Evolutionary conservation across 23 red algal species (phyloP).

Genomic region (Gracilaria domingensis): DNA sequence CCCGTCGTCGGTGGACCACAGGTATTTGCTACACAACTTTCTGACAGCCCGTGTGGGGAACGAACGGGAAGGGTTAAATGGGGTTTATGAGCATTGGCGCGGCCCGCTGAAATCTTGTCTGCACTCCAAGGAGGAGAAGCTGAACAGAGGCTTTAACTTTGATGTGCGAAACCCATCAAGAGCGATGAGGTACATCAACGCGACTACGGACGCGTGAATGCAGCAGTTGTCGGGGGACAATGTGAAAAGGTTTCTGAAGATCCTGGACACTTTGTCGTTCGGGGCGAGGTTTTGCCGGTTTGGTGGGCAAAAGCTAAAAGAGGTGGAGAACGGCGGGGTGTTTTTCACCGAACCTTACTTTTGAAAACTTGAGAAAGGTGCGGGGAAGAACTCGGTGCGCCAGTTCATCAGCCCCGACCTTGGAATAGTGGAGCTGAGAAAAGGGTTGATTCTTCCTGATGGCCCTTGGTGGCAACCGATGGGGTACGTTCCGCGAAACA

Average conservation of each 20-base stretch:
- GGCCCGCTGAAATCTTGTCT: constrained; percentile 32
- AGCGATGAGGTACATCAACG: constrained; percentile 29
- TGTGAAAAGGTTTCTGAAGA: not conserved
- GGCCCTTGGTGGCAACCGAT: not conserved
- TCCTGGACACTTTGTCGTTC: not conserved
- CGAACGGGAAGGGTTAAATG: not conserved
- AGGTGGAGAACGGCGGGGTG: not conserved
- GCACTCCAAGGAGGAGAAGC: not conserved
- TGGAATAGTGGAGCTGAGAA: not conserved
- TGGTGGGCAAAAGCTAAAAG: no score
- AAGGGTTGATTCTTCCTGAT: not conserved
- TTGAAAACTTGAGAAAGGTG: not conserved
- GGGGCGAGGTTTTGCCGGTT: not conserved
- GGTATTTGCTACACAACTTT: not conserved
- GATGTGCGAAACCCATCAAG: constrained; percentile 45
- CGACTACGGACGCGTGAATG: not conserved
- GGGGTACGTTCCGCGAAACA: not conserved
- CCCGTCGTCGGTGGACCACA: constrained; percentile 2
- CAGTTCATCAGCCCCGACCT: not conserved
- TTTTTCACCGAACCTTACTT: not conserved
- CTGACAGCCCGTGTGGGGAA: not conserved
- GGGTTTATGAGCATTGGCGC: constrained; percentile 60
- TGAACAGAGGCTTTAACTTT: constrained; percentile 44
- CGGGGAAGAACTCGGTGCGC: not conserved
- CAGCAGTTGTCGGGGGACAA: constrained; percentile 10